Evolutionary conservation across 306 rosid species (phyloP).

Genomic region (Neltuma alba): DNA sequence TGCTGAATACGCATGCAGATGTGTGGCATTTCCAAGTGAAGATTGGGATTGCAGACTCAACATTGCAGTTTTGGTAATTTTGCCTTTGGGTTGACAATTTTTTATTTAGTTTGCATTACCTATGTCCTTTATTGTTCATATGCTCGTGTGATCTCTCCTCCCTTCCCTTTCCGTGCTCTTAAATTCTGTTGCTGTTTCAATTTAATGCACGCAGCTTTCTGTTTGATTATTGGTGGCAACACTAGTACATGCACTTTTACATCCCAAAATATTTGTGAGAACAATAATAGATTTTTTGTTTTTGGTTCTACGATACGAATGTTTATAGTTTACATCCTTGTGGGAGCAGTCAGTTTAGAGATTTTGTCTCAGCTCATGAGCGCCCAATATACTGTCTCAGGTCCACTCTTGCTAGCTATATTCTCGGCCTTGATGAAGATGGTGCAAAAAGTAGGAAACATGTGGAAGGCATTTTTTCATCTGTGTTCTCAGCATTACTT

Average conservation of each 20-base stretch:
- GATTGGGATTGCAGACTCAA: slow-evolving; percentile 98
- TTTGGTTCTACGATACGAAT: slow-evolving; percentile 3
- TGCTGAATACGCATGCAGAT: slow-evolving; percentile 61
- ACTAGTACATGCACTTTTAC: background rate
- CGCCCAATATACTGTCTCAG: slow-evolving; percentile 51
- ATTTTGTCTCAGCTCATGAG: slow-evolving; percentile 16
- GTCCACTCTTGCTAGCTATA: slow-evolving; percentile 84
- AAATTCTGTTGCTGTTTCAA: slow-evolving; percentile 11
- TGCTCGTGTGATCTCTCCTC: slow-evolving; percentile 17
- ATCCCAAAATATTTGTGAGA: slow-evolving; percentile 8
- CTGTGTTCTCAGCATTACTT: slow-evolving; percentile 80
- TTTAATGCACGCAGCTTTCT: slow-evolving; percentile 13
- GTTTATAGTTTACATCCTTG: background rate
- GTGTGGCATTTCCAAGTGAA: slow-evolving; percentile 91
- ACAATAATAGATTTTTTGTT: background rate
- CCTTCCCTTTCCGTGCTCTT: slow-evolving; percentile 8
- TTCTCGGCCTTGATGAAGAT: slow-evolving; percentile 80
- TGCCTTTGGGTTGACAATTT: slow-evolving; percentile 21
- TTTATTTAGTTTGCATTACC: slow-evolving; percentile 13
- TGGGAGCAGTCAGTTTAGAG: background rate
- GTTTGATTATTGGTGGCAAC: background rate
- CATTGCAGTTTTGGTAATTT: slow-evolving; percentile 90
- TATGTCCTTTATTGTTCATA: slow-evolving; percentile 32
- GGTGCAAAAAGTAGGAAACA: slow-evolving; percentile 58
- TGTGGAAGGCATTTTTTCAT: slow-evolving; percentile 67